Evolutionary conservation across 2,329 filamentous ascomycete genomes (phyloP), one percentile per base, ranked within the genome.

Genomic region (Paramyrothecium sp.): DNA sequence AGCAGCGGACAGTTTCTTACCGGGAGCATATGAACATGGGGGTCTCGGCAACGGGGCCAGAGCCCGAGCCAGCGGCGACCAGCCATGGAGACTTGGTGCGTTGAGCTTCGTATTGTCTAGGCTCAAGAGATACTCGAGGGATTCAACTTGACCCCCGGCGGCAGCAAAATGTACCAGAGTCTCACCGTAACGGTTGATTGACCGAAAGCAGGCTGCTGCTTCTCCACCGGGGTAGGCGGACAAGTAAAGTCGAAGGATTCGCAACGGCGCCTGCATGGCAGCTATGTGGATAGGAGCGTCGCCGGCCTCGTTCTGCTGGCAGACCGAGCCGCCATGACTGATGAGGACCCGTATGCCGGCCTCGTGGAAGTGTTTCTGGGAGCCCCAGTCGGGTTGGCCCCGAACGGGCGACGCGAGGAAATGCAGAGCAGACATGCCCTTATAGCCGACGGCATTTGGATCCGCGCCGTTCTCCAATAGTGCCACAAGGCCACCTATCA

Each of bases 51-150:
- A 56, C 11, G 58, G 65, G 11, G 54, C 46, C 2, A 71, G 53
- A 8, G 68, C 67, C 46, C 68, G 71, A 33, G 69, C 54, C 19
- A 71, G 56, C 7, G 69, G 69, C 12, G 69, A 72, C 69, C 69
- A 72, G 50, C 66, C 63, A 48, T 67, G 66, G 11, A 52, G 12
- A 56, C 58, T 71, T 1, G 22, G 33, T 1, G 52, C 47, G 49
- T 71, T 65, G 26, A 67, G 59, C 49, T 67, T 54, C 1, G 65
- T 20, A 30, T 67, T 63, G 3, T 48, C 49, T 20, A 53, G 48
- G 21, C 5, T 12, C 38, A 64, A 33, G 13, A 66, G 56, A 47
- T 58, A 65, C 13, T 61, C 58, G 16, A 70, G 48, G 0, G 61
- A 61, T 13, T 65, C 63, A 20, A 49, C 13, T 2, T 61, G 56